These are phyloP conservation scores for Pichia sp. DNA, from an alignment of 1,139 yeast genomes.

Conservation along the genomic window DNA sequence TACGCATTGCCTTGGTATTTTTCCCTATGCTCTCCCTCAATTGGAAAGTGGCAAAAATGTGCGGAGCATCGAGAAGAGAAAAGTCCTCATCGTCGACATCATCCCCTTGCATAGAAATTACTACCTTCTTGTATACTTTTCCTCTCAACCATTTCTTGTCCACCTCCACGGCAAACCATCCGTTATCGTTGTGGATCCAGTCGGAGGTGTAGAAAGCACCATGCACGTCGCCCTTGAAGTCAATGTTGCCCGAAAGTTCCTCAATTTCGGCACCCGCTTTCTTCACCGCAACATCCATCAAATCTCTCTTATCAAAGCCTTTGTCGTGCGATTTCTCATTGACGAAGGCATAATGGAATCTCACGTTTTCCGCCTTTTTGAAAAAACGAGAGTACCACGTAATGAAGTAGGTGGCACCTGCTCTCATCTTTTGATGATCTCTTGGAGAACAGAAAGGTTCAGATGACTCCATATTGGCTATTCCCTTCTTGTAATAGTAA, in stretches of 20 bases:
- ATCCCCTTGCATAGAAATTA: constrained; percentile 69
- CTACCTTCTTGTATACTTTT: constrained; percentile 45
- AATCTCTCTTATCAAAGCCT: constrained; percentile 43
- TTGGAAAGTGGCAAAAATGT: constrained; percentile 50
- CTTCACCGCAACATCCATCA: constrained; percentile 22
- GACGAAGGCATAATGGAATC: constrained; percentile 62
- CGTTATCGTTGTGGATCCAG: constrained; percentile 65
- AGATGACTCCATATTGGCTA: constrained; percentile 49
- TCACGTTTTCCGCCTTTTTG: constrained; percentile 53
- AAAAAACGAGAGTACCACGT: constrained; percentile 74
- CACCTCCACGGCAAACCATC: constrained; percentile 59
- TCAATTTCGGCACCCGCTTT: constrained; percentile 33
- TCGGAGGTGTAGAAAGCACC: constrained; percentile 61
- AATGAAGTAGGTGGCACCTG: constrained; percentile 64
- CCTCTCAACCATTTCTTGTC: constrained; percentile 60
- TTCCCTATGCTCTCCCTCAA: constrained; percentile 59
- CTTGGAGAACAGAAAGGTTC: constrained; percentile 83
- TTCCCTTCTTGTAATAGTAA: constrained; percentile 60
- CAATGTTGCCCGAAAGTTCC: constrained; percentile 22
- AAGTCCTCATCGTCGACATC: constrained; percentile 62
- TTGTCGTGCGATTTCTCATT: constrained; percentile 51
- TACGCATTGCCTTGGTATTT: constrained; percentile 52
- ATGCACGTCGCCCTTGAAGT: constrained; percentile 35
- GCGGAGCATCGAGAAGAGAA: constrained; percentile 47
- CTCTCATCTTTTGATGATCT: constrained; percentile 52